Evolutionary conservation across 441 rosid species (phyloP).

Genomic region (Erodium moschatum): DNA sequence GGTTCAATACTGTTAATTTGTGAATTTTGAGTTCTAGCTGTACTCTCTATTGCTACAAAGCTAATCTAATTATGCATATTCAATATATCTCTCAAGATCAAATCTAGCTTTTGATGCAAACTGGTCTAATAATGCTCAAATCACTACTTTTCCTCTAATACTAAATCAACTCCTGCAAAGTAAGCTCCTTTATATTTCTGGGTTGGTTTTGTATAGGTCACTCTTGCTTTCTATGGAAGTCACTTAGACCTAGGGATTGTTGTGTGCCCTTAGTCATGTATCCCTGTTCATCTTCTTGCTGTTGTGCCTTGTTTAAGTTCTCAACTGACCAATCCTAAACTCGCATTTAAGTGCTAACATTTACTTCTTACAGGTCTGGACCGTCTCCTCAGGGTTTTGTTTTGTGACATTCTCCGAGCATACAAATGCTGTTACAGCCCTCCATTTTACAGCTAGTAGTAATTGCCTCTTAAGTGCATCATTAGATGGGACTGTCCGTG

Average conservation of each 20-base stretch:
- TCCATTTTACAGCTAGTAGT: slow-evolving; percentile 91
- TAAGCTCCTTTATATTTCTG: not conserved
- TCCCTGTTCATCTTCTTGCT: not conserved
- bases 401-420: slow-evolving; percentile 92
- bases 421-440: slow-evolving; percentile 87
- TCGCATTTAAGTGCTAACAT: slow-evolving; percentile 15
- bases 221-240: not conserved
- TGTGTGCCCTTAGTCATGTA: slow-evolving; percentile 1
- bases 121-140: slow-evolving; percentile 1
- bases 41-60: not conserved
- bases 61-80: not conserved
- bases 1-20: not conserved
- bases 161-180: not conserved
- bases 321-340: not conserved
- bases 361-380: slow-evolving; percentile 68
- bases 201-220: not conserved
- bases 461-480: slow-evolving; percentile 86
- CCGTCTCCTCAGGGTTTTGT: slow-evolving; percentile 87
- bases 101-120: not conserved
- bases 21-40: not conserved
- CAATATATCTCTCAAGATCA: too few relatives aligned
- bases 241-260: not conserved
- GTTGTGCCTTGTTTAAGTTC: not conserved
- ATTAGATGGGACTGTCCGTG: slow-evolving; percentile 94
- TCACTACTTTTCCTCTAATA: not conserved